Evolutionary conservation across 768 basidiomycete genomes (phyloP).

Genomic region (Leccinum boreale): DNA sequence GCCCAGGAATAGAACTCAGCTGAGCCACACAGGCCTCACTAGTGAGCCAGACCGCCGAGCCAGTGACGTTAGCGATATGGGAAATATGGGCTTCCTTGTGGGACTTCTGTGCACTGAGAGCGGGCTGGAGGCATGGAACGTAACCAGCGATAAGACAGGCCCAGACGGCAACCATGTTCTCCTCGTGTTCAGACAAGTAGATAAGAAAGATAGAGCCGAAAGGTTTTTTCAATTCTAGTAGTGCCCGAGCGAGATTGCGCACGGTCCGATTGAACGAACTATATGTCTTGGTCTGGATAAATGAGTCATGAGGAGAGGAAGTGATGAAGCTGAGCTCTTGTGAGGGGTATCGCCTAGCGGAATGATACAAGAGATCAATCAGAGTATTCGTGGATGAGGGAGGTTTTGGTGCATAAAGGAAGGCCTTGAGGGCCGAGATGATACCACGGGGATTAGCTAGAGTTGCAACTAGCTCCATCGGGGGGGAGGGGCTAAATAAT

Average conservation of each 20-base stretch:
- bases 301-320: slow-evolving; percentile 26
- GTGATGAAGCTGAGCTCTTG: slow-evolving; percentile 25
- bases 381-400: slow-evolving; percentile 11
- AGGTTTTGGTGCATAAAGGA: not conserved
- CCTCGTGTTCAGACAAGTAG: not conserved
- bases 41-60: slow-evolving; percentile 21
- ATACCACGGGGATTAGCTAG: not conserved
- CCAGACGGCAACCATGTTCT: not conserved
- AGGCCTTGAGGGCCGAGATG: not conserved
- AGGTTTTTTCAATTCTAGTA: not conserved
- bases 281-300: slow-evolving; percentile 8
- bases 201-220: not conserved
- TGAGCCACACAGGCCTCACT: slow-evolving; percentile 22
- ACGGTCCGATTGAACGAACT: not conserved
- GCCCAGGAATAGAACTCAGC: not conserved
- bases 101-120: not conserved
- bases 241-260: not conserved
- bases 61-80: slow-evolving; percentile 17
- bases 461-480: not conserved
- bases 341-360: slow-evolving; percentile 17
- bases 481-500: not conserved
- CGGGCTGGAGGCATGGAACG: not conserved
- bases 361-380: slow-evolving; percentile 19
- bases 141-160: not conserved
- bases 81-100: not conserved